phyloP scores from a whole-genome alignment of 108 stramenopile genomes.

The Epithemia pelagica region DNA sequence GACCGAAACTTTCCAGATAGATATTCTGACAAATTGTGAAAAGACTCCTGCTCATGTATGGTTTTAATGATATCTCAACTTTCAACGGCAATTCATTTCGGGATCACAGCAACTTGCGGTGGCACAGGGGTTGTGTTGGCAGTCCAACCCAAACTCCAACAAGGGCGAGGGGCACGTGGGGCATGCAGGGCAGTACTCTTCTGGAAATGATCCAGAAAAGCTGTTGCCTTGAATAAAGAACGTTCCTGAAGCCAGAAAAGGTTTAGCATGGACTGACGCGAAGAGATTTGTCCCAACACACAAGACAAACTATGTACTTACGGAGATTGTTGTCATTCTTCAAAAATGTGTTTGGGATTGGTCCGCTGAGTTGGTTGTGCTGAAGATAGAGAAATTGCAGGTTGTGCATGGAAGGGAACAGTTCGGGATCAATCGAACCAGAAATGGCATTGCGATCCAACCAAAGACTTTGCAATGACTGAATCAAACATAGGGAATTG shows the following conservation, averaged over 20 bases:
- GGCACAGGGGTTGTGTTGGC: not conserved
- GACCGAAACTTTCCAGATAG: too few relatives aligned
- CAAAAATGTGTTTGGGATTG: constrained; percentile 20
- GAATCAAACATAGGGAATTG: constrained; percentile 9
- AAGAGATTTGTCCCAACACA: too few relatives aligned
- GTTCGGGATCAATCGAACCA: constrained; percentile 14
- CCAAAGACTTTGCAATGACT: constrained; percentile 10
- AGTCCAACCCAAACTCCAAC: constrained; percentile 3
- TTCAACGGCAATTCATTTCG: not conserved
- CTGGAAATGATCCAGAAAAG: constrained; percentile 31
- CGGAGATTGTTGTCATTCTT: constrained; percentile 21
- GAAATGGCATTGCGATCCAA: constrained; percentile 14
- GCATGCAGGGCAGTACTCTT: constrained; percentile 2
- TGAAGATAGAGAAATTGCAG: constrained; percentile 31
- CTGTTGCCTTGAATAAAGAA: constrained; percentile 33
- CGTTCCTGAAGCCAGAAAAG: constrained; percentile 12
- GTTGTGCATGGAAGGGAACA: constrained; percentile 19
- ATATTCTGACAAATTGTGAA: too few relatives aligned
- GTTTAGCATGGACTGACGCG: too few relatives aligned
- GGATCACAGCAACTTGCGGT: not conserved
- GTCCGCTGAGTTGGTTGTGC: constrained; percentile 33
- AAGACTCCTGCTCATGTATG: too few relatives aligned
- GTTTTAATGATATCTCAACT: too few relatives aligned
- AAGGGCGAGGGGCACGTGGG: not conserved
- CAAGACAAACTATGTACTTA: too few relatives aligned